phyloP scores from a whole-genome alignment of 202 grass and related monocot species.

The Schoenoplectus triqueter region DNA sequence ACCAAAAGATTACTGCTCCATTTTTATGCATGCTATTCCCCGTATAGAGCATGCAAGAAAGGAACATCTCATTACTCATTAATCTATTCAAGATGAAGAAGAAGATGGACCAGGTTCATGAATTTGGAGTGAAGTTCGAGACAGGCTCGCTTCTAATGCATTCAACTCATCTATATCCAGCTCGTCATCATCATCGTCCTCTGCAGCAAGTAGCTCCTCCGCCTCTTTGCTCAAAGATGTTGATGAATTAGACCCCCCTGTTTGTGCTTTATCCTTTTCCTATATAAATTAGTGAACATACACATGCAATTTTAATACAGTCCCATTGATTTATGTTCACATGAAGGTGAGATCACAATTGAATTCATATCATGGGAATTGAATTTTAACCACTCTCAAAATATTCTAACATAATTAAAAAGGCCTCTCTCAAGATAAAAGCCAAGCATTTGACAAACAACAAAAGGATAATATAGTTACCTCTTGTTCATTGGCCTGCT shows the following conservation, averaged over 20 bases:
- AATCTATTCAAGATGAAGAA: conserved; percentile 56
- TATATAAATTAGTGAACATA: conserved; percentile 3
- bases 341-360: background rate
- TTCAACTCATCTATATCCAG: conserved; percentile 94
- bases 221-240: conserved; percentile 58
- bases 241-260: conserved; percentile 59
- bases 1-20: background rate
- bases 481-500: conserved; percentile 46
- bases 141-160: conserved; percentile 89
- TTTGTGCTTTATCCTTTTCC: conserved; percentile 50
- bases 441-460: background rate
- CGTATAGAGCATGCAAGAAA: conserved; percentile 45
- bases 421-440: conserved; percentile 15
- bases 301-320: background rate
- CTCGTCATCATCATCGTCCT: conserved; percentile 74
- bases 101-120: conserved; percentile 59
- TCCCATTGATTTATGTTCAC: background rate
- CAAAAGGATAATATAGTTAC: conserved; percentile 43
- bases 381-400: background rate
- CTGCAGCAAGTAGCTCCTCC: conserved; percentile 55
- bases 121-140: conserved; percentile 76
- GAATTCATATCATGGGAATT: background rate
- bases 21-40: background rate
- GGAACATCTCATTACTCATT: conserved; percentile 18
- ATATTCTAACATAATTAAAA: background rate